Base-by-base conservation (phyloP, 208 protist genomes). In the Acanthamoeba lenticulata region DNA sequence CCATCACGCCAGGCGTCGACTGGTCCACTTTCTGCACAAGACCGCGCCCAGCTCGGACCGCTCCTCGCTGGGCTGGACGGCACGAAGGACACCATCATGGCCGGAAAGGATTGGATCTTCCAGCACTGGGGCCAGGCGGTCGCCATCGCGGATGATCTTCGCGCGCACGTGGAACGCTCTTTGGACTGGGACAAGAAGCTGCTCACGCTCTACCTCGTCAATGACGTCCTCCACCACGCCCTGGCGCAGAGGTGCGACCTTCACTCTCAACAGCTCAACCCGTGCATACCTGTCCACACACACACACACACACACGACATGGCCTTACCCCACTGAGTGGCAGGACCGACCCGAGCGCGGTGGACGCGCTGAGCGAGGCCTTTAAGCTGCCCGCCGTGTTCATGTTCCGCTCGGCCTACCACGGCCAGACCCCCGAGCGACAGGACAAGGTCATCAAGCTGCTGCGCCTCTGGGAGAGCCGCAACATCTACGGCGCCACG, bases 101-200 rank as follows among this genome's bases (percentile, higher is more conserved):
- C 42, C 57, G 89, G 89, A 27, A 93, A 93, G 67, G 89, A 93
- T 27, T 93, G 89, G 89, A 93, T 93, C 32, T 93, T 93, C 67
- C 89, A 93, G 42, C 89, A 93, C 34, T 93, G 89, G 89, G 65
- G 27, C 24, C 55, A 93, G 45, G 89, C 89, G 2, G 42, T n/a
- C 15, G 11, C 32, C 27, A 81, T 93, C 27, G 65, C 65, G 44
- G 49, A 83, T 38, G 57, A 67, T 29, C 40, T 93, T 11, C 57
- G 89, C 29, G 38, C 38, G 27, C 29, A 74, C 2, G 89, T 93
- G 65, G 89, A 93, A 44, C 40, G 44, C 21, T 1, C 36, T 34
- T 15, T 1, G 24, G 44, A 49, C 3, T 93, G 55, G 55, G 42
- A 93, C 42, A 93, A 93, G 44, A 93, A 93, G 36, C 65, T 93